These are phyloP conservation scores for Aspergillus sp. DNA, from an alignment of 2,329 filamentous ascomycete species.

Conservation along the genomic window DNA sequence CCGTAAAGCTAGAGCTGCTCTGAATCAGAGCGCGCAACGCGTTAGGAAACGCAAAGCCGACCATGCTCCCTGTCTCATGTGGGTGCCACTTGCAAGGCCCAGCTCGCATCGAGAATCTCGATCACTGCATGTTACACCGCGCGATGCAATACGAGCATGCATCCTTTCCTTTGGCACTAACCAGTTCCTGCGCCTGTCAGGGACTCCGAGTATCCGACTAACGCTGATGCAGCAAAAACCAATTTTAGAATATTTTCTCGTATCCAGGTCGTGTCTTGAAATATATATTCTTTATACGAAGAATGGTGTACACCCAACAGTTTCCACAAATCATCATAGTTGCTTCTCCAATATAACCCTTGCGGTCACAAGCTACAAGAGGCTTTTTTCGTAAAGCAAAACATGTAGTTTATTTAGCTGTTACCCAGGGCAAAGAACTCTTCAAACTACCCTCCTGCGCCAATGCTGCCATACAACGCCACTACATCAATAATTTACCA, in stretches of 20 bases:
- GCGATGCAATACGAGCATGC: not conserved
- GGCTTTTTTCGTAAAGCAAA: not conserved
- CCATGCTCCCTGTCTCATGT: not conserved
- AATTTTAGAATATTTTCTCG: not conserved
- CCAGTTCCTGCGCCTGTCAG: not conserved
- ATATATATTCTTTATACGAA: no score
- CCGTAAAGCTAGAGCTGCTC: no score
- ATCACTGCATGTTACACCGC: not conserved
- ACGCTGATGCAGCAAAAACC: not conserved
- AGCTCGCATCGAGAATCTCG: not conserved
- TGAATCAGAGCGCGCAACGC: not conserved
- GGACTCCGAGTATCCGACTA: not conserved
- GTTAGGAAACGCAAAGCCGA: not conserved
- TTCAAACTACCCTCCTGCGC: slow-evolving; percentile 9
- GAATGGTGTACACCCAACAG: no score
- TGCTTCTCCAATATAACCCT: not conserved
- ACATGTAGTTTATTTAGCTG: slow-evolving; percentile 5
- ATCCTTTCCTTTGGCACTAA: not conserved
- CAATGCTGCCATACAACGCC: slow-evolving; percentile 12
- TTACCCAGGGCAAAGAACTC: not conserved
- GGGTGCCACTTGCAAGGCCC: not conserved
- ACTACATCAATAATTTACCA: slow-evolving; percentile 5
- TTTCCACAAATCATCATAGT: no score
- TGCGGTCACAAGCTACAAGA: not conserved
- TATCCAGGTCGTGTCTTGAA: not conserved